Evolutionary conservation across 768 basidiomycete genomes (phyloP).

Genomic region (Candolleomyces aberdarensis): DNA sequence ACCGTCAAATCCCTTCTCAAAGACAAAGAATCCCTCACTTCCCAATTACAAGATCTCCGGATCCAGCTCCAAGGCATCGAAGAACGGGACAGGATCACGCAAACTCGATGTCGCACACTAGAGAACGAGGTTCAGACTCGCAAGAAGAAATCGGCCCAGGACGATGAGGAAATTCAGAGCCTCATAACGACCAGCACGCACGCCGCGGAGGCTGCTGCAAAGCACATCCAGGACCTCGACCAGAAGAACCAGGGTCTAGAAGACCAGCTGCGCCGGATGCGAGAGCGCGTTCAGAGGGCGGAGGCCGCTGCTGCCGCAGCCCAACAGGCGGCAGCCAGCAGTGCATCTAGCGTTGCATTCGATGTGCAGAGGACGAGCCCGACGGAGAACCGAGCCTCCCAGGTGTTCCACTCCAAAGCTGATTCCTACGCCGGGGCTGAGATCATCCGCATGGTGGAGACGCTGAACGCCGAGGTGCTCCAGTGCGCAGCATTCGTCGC

Average conservation of each 20-base stretch:
- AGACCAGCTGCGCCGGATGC: background rate
- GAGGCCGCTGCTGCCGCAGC: background rate
- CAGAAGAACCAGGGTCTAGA: background rate
- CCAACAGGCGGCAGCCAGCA: background rate
- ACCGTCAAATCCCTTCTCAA: background rate
- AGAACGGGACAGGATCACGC: background rate
- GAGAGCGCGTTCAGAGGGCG: background rate
- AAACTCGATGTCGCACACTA: background rate
- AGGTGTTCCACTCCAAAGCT: slow-evolving; percentile 41
- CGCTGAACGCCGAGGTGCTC: slow-evolving; percentile 46
- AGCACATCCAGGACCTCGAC: background rate
- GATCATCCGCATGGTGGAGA: slow-evolving; percentile 33
- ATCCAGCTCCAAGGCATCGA: background rate
- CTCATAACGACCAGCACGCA: background rate
- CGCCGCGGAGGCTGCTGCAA: background rate
- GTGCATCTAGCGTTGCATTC: background rate
- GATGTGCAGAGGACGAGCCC: background rate
- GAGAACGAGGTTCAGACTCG: background rate
- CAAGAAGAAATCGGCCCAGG: background rate
- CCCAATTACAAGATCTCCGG: background rate
- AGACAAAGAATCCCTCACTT: background rate
- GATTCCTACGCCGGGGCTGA: slow-evolving; percentile 44
- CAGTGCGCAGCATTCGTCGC: slow-evolving; percentile 45
- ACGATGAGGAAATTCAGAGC: background rate
- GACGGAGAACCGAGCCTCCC: background rate